Evolutionary conservation across 192 early-diverging fungal genomes (phyloP), one percentile per base, ranked within the genome.

Genomic region (Linnemannia hyalina): DNA sequence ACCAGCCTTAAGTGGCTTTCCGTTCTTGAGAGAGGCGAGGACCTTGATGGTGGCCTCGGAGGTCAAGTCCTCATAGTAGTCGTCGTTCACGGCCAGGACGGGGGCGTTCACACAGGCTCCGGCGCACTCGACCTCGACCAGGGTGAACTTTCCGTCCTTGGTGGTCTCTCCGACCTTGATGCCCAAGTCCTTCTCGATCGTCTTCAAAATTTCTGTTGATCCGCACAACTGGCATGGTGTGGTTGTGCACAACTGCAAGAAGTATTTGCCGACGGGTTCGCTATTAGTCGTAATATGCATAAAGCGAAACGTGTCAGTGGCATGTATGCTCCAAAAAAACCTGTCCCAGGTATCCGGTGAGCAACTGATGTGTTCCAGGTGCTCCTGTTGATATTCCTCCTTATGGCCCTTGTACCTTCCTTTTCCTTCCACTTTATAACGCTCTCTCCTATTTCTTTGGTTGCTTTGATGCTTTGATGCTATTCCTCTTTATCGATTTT

Each of bases 91-190:
- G 57, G 99, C 97, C 85, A 99, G 90, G 8, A 99, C 98, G 4
- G 98, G 99, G 20, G 98, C 97, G 81, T 99, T 99, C 73, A 97
- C 94, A 86, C 99, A 99, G 23, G 99, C 99, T 73, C 97, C 99
- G 41, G 99, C 99, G 81, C 99, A 99, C 89, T 99, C 99, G 36
- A 99, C 99, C 88, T 99, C 99, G n/a, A 99, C 98, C 69, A 99
- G 90, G 35, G 99, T 99, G 87, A 99, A 99, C 80, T 96, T 89
- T 81, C 96, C 95, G 86, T 99, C 99, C 63, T 91, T 80, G 54
- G 98, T 98, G 23, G 99, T 99, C 88, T 98, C 94, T 68, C 97
- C 98, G 55, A 96, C 94, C 84, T 99, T 94, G 87, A 99, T 97
- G 72, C 95, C 95, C 55, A 99, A 90, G 74, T 98, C 91, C 52